These are phyloP conservation scores for Cercospora beticola DNA, from an alignment of 2,329 filamentous ascomycete genomes.

Conservation along the genomic window DNA sequence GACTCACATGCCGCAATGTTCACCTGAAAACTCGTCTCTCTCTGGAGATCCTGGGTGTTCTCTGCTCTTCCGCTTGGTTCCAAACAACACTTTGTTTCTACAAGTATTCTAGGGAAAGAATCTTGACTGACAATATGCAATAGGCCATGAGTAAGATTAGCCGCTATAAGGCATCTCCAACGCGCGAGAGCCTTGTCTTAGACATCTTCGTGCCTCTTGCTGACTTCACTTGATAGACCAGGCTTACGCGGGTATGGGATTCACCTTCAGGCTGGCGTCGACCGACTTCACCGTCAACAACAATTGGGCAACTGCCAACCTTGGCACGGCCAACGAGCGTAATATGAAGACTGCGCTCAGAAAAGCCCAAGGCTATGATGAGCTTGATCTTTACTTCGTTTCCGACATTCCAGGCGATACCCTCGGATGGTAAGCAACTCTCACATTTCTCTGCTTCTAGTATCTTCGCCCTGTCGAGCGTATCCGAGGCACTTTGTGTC, in stretches of 20 bases:
- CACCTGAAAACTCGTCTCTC: not conserved
- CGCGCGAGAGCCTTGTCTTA: no score
- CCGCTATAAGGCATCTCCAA: no score
- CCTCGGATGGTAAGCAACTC: slow-evolving; percentile 18
- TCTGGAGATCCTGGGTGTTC: not conserved
- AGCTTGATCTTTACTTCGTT: slow-evolving; percentile 59
- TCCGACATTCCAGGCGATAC: slow-evolving; percentile 44
- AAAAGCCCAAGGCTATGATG: slow-evolving; percentile 48
- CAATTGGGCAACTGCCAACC: slow-evolving; percentile 50
- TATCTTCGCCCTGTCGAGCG: not conserved
- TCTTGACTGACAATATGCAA: not conserved
- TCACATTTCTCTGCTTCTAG: no score
- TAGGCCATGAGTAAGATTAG: not conserved
- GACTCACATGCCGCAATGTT: not conserved
- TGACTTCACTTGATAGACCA: no score
- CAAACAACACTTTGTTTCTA: not conserved
- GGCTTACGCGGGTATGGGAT: slow-evolving; percentile 44
- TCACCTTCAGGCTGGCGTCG: slow-evolving; percentile 43
- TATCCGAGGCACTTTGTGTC: not conserved
- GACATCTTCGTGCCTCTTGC: no score
- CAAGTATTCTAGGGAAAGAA: not conserved
- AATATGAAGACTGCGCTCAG: slow-evolving; percentile 54
- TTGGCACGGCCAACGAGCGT: slow-evolving; percentile 39
- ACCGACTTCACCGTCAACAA: slow-evolving; percentile 53
- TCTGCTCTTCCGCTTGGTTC: not conserved